Evolutionary conservation across 2,329 filamentous ascomycete genomes (phyloP).

Genomic region (Neoarthrinium moseri): DNA sequence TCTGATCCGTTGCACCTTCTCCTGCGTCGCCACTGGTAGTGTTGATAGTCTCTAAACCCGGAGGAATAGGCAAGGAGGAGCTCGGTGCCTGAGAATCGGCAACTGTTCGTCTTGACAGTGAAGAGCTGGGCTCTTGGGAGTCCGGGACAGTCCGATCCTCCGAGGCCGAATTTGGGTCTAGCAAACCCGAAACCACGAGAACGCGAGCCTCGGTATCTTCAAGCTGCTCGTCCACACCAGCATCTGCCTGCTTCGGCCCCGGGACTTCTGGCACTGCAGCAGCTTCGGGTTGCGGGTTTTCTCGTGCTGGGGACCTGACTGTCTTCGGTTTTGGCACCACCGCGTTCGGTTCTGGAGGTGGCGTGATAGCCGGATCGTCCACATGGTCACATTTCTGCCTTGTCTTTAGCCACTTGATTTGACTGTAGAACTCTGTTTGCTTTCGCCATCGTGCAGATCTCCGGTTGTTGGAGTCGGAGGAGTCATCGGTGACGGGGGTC

Average conservation of each 20-base stretch:
- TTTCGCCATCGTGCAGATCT: conserved; percentile 15
- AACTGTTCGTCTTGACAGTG: neutral
- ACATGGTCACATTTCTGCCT: neutral
- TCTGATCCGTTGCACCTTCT: too few species aligned
- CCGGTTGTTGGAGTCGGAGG: conserved; percentile 8
- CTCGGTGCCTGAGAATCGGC: neutral
- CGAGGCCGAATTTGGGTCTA: too few species aligned
- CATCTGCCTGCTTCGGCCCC: too few species aligned
- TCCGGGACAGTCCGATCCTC: neutral
- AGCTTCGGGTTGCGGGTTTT: neutral
- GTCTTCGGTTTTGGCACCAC: too few species aligned
- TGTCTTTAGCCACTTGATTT: conserved; percentile 13
- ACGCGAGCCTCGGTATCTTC: too few species aligned
- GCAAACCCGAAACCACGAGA: too few species aligned
- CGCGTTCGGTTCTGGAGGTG: neutral
- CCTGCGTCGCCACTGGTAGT: neutral
- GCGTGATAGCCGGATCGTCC: neutral
- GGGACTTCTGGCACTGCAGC: too few species aligned
- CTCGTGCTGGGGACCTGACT: too few species aligned
- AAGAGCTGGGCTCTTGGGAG: conserved; percentile 4
- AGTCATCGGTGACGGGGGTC: conserved; percentile 3
- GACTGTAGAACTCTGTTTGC: conserved; percentile 14
- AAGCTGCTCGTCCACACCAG: too few species aligned
- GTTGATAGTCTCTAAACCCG: neutral
- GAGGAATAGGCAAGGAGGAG: neutral